phyloP scores from a whole-genome alignment of 305 asterid species.

The Rubia balearica region DNA sequence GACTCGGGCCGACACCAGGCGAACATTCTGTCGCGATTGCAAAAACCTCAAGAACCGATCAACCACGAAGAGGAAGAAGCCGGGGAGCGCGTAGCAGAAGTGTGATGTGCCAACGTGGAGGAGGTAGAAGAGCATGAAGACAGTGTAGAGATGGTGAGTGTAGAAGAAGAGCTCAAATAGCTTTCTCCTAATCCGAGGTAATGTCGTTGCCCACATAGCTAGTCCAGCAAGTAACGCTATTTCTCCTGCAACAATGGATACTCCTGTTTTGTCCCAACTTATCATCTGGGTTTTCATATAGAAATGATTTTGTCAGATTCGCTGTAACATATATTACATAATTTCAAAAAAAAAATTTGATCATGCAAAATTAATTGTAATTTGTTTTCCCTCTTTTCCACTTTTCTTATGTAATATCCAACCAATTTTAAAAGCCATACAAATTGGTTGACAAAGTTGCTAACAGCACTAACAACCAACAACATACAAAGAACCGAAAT shows the following conservation, averaged over 20 bases:
- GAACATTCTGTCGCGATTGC: conserved; percentile 56
- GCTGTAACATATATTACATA: too few species aligned
- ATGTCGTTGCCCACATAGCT: conserved; percentile 56
- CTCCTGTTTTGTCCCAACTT: conserved; percentile 48
- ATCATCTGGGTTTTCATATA: conserved; percentile 37
- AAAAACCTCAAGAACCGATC: conserved; percentile 66
- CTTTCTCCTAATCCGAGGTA: conserved; percentile 58
- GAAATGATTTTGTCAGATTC: background rate
- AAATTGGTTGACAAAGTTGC: background rate
- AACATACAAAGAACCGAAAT: background rate
- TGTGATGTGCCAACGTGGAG: conserved; percentile 62
- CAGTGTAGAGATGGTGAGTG: conserved; percentile 61
- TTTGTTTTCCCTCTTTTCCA: background rate
- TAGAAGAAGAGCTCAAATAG: conserved; percentile 73
- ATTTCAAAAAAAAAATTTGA: too few species aligned
- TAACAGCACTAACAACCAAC: background rate
- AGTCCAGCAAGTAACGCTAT: conserved; percentile 54
- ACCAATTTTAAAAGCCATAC: background rate
- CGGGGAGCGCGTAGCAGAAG: conserved; percentile 62
- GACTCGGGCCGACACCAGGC: conserved; percentile 53
- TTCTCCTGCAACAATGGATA: conserved; percentile 77
- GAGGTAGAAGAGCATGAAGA: conserved; percentile 59
- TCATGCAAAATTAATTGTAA: too few species aligned
- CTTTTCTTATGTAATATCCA: background rate
- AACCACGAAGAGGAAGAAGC: conserved; percentile 69